These are phyloP conservation scores for Stellera chamaejasme DNA, from an alignment of 345 rosid genomes.

Conservation along the genomic window DNA sequence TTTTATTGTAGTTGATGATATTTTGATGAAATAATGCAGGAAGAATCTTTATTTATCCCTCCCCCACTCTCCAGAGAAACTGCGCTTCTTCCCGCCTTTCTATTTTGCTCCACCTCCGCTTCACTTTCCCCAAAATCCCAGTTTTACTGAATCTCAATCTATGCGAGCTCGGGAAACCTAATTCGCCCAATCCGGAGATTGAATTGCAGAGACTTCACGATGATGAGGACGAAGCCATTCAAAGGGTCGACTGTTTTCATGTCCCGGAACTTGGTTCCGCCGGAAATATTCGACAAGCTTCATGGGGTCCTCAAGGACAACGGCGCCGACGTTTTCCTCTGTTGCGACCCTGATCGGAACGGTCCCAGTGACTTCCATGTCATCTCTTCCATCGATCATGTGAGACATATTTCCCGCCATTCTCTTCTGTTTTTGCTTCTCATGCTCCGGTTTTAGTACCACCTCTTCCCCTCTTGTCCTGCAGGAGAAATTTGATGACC, in stretches of 20 bases:
- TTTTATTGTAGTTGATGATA: too few species aligned
- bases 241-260: conserved; percentile 65
- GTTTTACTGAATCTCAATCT: too few species aligned
- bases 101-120: too few species aligned
- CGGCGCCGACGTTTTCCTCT: conserved; percentile 78
- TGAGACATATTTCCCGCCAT: conserved; percentile 15
- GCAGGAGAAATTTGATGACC: conserved; percentile 91
- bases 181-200: too few species aligned
- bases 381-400: conserved; percentile 74
- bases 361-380: conserved; percentile 68
- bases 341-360: conserved; percentile 88
- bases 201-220: not conserved
- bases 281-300: conserved; percentile 77
- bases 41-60: too few species aligned
- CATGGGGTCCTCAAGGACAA: conserved; percentile 78
- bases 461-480: conserved; percentile 4
- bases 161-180: too few species aligned
- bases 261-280: conserved; percentile 83
- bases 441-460: not conserved
- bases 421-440: not conserved
- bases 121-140: too few species aligned
- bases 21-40: too few species aligned
- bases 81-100: too few species aligned
- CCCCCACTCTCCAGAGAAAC: too few species aligned
- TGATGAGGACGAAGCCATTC: conserved; percentile 60